Percentiles rank a stretch among this genome's conserved stretches.
Conservation (phyloP, 768 basidiomycete species). For the Tylopilus felleus region DNA sequence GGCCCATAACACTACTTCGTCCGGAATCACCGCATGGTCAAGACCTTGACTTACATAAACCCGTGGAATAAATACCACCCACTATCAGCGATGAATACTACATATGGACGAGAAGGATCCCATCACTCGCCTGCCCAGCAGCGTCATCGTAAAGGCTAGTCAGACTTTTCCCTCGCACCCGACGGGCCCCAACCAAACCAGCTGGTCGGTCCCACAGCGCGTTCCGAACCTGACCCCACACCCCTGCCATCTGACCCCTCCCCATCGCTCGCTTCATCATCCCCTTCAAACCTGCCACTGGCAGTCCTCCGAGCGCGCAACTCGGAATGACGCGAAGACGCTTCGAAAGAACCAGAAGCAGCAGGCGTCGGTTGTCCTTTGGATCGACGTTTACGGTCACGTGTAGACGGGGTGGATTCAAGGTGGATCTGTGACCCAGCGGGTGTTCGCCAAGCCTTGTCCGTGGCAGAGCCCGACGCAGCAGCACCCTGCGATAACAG, state of each 20-base stretch:
- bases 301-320: conserved; percentile 43
- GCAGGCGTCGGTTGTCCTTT: conserved; percentile 34
- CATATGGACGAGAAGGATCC: background rate
- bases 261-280: conserved; percentile 65
- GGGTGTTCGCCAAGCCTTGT: conserved; percentile 27
- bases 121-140: background rate
- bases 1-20: no score
- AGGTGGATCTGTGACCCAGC: conserved; percentile 31
- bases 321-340: conserved; percentile 37
- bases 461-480: conserved; percentile 33
- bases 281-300: conserved; percentile 57
- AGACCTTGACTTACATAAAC: background rate
- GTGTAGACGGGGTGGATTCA: conserved; percentile 29
- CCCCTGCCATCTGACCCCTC: conserved; percentile 45
- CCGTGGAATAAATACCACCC: conserved; percentile 1
- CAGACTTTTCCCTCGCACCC: conserved; percentile 20
- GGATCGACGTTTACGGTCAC: conserved; percentile 48
- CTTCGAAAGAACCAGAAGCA: conserved; percentile 31
- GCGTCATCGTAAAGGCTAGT: conserved; percentile 6
- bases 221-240: conserved; percentile 16
- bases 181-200: conserved; percentile 35
- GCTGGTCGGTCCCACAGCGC: conserved; percentile 30
- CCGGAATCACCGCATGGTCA: no score
- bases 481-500: conserved; percentile 53
- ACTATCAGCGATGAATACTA: background rate